Evolutionary conservation across 352 stramenopile species (phyloP), one percentile per base, ranked within the genome.

Genomic region (Globisporangium iwayamae): DNA sequence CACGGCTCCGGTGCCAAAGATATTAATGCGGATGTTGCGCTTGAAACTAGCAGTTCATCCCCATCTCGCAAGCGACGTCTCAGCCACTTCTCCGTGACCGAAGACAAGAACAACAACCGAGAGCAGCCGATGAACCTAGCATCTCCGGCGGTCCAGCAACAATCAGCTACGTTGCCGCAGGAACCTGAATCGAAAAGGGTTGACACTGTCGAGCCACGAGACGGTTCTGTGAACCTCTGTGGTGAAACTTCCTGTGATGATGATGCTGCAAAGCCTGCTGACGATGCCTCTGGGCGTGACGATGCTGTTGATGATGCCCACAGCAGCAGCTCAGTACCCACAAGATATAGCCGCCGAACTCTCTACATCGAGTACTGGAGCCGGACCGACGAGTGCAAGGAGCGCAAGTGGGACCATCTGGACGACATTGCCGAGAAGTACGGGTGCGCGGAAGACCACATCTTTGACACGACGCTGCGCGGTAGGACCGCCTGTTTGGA

Each of bases 301-400:
- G 56, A 41, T 67, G 57, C 34, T 71, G 69, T 61, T 82, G 65
- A 84, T 87, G 63, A 85, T 87, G 61, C 78, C 83, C 72, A 83
- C 61, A 87, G 74, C 83, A 81, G 76, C 83, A 81, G 76, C 62
- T 68, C 58, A 34, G 68, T 69, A 16, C 52, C n/a, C 16, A 25
- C 68, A 16, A 60, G 68, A 25, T 62, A 50, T 56, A 90, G 72
- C 69, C 87, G 85, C 41, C 83, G 87, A 22, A 93, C 83, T 16
- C 83, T 95, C 48, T 91, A 93, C 75, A 87, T 94, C 46, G 85
- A 95, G 72, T 95, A 95, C 69, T 95, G 87, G 87, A 95, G 79
- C 63, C 83, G 87, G 36, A 91, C 87, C 0, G 83, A 93, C 69
- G 87, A 93, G 65, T 93, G 87, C 72, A 95, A 95, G 66, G 81